phyloP scores from a whole-genome alignment of 176 grass and related monocot species.

The Elaeis guineensis region DNA sequence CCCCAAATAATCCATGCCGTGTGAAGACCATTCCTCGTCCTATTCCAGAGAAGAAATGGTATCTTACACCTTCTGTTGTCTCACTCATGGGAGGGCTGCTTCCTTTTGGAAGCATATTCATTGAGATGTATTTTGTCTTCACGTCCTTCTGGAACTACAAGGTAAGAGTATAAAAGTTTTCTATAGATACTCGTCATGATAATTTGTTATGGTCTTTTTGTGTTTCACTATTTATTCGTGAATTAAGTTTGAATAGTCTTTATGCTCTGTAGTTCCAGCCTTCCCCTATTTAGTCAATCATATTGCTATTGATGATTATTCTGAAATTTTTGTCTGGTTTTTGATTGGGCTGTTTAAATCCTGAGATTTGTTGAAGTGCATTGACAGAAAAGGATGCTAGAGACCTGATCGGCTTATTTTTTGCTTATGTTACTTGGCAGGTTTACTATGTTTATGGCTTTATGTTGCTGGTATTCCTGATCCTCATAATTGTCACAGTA shows the following conservation, averaged over 20 bases:
- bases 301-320: too few species aligned
- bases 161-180: slow-evolving; percentile 35
- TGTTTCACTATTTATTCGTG: too few species aligned
- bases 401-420: too few species aligned
- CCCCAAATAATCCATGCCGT: slow-evolving; percentile 93
- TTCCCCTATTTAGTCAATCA: too few species aligned
- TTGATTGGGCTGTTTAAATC: not conserved
- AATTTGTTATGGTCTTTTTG: too few species aligned
- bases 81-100: slow-evolving; percentile 90
- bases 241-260: too few species aligned
- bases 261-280: too few species aligned
- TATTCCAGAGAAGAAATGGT: slow-evolving; percentile 98
- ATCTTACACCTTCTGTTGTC: slow-evolving; percentile 81
- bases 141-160: slow-evolving; percentile 99
- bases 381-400: too few species aligned
- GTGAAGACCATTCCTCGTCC: slow-evolving; percentile 95
- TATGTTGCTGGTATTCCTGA: slow-evolving; percentile 96
- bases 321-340: not conserved
- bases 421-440: slow-evolving; percentile 19
- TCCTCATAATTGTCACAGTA: slow-evolving; percentile 86
- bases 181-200: too few species aligned
- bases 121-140: slow-evolving; percentile 99
- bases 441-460: slow-evolving; percentile 99
- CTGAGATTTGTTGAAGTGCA: too few species aligned
- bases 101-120: slow-evolving; percentile 98